Evolutionary conservation across 352 stramenopile genomes (phyloP).

Genomic region (Globisporangium takayamanum): DNA sequence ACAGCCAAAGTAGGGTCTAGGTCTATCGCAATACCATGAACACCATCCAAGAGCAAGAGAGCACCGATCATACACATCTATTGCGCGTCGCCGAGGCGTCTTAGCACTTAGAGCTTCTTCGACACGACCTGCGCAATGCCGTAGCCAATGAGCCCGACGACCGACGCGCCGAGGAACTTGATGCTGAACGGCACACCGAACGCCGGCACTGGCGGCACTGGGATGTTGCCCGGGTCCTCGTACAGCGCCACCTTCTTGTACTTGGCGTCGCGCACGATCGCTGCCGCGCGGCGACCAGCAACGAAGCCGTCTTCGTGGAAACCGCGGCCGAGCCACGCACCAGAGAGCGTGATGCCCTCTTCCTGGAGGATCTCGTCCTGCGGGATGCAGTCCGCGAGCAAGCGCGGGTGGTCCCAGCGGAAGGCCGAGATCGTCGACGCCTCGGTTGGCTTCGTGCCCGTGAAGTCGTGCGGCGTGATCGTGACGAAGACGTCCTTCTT

Average conservation of each 20-base stretch:
- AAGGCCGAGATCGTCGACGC: conserved; percentile 63
- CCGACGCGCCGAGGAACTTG: conserved; percentile 41
- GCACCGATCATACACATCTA: background rate
- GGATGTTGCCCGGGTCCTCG: conserved; percentile 79
- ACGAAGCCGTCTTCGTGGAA: conserved; percentile 88
- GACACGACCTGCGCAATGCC: conserved; percentile 48
- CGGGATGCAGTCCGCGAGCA: conserved; percentile 79
- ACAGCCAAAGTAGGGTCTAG: too few species aligned
- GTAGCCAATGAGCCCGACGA: conserved; percentile 56
- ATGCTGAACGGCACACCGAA: conserved; percentile 69
- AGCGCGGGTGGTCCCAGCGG: conserved; percentile 80
- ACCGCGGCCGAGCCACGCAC: conserved; percentile 71
- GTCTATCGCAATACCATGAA: too few species aligned
- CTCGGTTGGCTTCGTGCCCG: conserved; percentile 42
- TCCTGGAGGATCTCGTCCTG: conserved; percentile 84
- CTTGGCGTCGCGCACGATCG: conserved; percentile 74
- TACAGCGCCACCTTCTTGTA: conserved; percentile 67
- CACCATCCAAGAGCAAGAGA: background rate
- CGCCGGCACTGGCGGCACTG: conserved; percentile 57
- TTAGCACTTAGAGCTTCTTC: conserved; percentile 30
- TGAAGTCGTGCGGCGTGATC: conserved; percentile 75
- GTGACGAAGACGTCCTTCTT: conserved; percentile 86
- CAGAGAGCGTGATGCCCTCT: conserved; percentile 77
- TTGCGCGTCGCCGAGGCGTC: background rate
- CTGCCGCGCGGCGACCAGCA: conserved; percentile 64